Base-by-base conservation (phyloP, 495 filamentous ascomycete species). In the Penicillium herquei region DNA sequence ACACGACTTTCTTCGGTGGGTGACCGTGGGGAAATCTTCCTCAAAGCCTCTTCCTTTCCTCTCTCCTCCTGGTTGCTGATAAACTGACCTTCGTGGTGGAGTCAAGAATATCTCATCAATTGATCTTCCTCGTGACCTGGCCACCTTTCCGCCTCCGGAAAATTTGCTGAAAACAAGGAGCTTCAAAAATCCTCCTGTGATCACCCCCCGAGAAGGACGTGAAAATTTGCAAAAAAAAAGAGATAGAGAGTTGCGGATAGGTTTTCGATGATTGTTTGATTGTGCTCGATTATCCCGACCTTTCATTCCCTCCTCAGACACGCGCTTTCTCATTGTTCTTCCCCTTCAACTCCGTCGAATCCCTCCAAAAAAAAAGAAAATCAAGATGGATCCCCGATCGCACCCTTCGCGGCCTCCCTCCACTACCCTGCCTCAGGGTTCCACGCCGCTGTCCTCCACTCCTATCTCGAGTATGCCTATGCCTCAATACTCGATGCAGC, bases 331-430 rank as follows among this genome's bases (percentile, higher is more conserved):
- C 58, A 54, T 54, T 53, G n/a, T 41, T n/a, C 37, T 46, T 18
- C 58, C 26, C 18, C 39, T 14, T 35, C 34, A 26, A 39, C 52
- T 59, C 70, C 57, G 62, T 56, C 53, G 49, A 56, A 39, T 55
- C 59, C 54, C 26, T 16, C n/a, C n/a, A n/a, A n/a, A n/a, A n/a
- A 14, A 16, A 18, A 43, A 43, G 16, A 14, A 3, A 43, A 63
- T 66, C 72, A 74, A 68, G 71, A 79, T 79, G 77, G 75, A 78
- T 75, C 71, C 71, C 60, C 74, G 77, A 71, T 77, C 76, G 70
- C 79, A 82, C 69, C 77, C 72, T 66, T 79, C 78, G 63, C 74
- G 79, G 61, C 77, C 80, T 62, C 78, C 80, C n/a, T 81, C 81
- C 52, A 80, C 79, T 51, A 78, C 75, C 58, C 62, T 83, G 46